A percentile compares a stretch with the other conserved stretches of the same genome.
Conservation (phyloP, 139 green algal genomes). For the Picochlorum sp. region DNA sequence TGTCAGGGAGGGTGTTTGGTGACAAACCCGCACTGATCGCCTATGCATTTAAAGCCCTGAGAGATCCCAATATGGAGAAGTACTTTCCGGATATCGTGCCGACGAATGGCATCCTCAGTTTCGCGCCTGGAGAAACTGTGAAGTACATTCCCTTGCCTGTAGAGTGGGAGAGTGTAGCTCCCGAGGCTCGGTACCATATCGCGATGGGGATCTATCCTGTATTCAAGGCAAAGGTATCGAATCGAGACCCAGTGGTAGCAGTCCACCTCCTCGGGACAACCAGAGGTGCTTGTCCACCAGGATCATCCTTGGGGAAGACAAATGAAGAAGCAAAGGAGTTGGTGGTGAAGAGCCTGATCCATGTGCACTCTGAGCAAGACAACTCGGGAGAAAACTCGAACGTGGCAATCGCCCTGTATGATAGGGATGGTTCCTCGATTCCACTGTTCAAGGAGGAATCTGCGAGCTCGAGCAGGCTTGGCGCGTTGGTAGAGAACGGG, state of each 20-base stretch:
- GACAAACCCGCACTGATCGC: too few species aligned
- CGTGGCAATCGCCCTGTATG: too few species aligned
- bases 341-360: too few species aligned
- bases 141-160: slow-evolving; percentile 24
- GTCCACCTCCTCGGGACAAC: slow-evolving; percentile 38
- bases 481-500: too few species aligned
- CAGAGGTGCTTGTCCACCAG: slow-evolving; percentile 37
- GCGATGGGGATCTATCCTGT: slow-evolving; percentile 8
- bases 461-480: too few species aligned
- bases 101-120: background rate
- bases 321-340: background rate
- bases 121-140: background rate
- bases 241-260: slow-evolving; percentile 1
- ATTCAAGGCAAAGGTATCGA: slow-evolving; percentile 11
- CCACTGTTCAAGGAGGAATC: too few species aligned
- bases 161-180: slow-evolving; percentile 28
- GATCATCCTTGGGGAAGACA: slow-evolving; percentile 2
- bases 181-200: slow-evolving; percentile 27
- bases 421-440: too few species aligned
- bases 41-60: too few species aligned
- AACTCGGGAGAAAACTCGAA: too few species aligned
- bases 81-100: background rate
- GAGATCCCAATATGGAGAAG: background rate
- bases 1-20: slow-evolving; percentile 6
- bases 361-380: too few species aligned